These are phyloP conservation scores for Pythium aristosporum DNA, from an alignment of 352 stramenopile species.

Conservation along the genomic window DNA sequence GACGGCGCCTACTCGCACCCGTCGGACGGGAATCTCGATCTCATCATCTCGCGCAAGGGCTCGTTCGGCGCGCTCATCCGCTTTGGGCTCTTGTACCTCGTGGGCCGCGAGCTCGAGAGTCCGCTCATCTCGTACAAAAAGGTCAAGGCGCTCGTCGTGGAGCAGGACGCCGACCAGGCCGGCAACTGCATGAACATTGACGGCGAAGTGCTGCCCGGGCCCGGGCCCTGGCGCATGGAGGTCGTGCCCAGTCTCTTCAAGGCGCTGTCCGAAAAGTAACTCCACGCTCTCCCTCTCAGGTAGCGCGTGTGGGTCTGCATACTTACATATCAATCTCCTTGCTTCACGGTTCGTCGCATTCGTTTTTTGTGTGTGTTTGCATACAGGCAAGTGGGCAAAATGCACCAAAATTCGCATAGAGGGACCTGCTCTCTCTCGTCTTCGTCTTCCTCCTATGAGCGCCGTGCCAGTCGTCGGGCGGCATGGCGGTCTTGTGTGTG, in stretches of 20 bases:
- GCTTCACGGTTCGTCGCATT: no score
- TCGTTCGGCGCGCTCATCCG: slow-evolving; percentile 43
- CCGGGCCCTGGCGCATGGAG: slow-evolving; percentile 79
- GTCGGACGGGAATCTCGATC: slow-evolving; percentile 75
- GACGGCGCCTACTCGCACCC: slow-evolving; percentile 73
- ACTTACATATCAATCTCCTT: neutral
- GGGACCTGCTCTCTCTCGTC: no score
- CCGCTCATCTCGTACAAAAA: slow-evolving; percentile 75
- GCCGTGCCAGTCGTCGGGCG: no score
- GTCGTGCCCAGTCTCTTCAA: slow-evolving; percentile 87
- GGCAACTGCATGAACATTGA: slow-evolving; percentile 82
- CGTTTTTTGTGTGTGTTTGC: neutral
- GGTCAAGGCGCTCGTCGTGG: slow-evolving; percentile 71
- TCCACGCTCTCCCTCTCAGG: no score
- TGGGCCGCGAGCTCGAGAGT: slow-evolving; percentile 74
- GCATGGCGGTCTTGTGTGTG: neutral
- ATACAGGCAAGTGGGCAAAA: no score
- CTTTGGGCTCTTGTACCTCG: slow-evolving; percentile 60
- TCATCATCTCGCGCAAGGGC: slow-evolving; percentile 76
- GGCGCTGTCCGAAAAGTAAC: slow-evolving; percentile 80
- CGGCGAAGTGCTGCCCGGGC: slow-evolving; percentile 60
- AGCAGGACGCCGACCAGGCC: slow-evolving; percentile 46
- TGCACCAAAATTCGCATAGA: slow-evolving; percentile 6
- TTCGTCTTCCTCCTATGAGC: no score
- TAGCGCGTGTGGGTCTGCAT: neutral